Evolutionary conservation across 192 early-diverging fungal genomes (phyloP).

Genomic region (Obelidium mucronatum): DNA sequence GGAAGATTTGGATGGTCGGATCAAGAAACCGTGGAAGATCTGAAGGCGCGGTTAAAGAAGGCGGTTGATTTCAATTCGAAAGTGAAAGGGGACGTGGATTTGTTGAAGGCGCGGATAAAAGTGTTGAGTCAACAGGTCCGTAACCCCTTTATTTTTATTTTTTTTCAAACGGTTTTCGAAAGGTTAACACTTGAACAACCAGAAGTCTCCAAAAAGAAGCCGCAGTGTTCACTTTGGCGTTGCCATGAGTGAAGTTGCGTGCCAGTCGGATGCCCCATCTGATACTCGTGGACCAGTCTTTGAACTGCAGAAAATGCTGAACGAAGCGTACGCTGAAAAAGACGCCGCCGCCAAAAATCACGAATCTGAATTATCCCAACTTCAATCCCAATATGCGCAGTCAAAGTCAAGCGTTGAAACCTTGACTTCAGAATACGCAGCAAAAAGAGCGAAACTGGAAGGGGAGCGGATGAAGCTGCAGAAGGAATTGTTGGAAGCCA

Average conservation of each 20-base stretch:
- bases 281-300: background rate
- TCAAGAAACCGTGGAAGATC: background rate
- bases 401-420: background rate
- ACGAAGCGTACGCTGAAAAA: conserved; percentile 15
- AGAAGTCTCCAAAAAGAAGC: background rate
- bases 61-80: background rate
- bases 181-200: no score
- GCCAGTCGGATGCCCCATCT: background rate
- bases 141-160: background rate
- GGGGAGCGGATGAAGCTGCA: background rate
- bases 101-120: conserved; percentile 24
- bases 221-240: conserved; percentile 11
- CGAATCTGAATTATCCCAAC: background rate
- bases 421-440: background rate
- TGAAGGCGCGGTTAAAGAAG: background rate
- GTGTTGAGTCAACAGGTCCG: conserved; percentile 8
- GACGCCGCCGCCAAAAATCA: background rate
- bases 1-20: background rate
- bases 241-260: background rate
- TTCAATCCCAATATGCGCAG: background rate
- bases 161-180: no score
- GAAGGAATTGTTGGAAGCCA: background rate
- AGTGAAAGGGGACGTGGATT: conserved; percentile 9
- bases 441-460: background rate
- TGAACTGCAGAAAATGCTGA: conserved; percentile 7